phyloP scores from a whole-genome alignment of 371 early-diverging fungal species.

The Rhizopus sp. region DNA sequence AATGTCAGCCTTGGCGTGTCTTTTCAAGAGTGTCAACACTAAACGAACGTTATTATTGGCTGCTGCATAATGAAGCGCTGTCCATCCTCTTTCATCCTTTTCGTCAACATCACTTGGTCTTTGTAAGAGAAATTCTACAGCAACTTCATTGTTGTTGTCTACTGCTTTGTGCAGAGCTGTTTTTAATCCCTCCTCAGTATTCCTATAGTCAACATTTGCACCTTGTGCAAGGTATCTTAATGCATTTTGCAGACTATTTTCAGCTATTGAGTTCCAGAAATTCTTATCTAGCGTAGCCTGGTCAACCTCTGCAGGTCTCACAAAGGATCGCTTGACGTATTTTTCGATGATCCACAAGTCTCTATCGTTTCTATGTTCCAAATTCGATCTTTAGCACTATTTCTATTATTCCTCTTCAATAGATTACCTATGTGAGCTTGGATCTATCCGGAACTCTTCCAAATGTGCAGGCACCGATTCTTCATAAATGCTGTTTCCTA shows the following conservation, averaged over 20 bases:
- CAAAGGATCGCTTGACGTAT: conserved; percentile 71
- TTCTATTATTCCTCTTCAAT: background rate
- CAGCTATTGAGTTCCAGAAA: conserved; percentile 61
- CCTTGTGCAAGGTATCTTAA: conserved; percentile 69
- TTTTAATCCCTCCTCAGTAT: conserved; percentile 50
- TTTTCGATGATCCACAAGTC: conserved; percentile 75
- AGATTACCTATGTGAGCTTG: conserved; percentile 32
- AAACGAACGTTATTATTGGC: conserved; percentile 65
- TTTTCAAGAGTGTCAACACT: conserved; percentile 65
- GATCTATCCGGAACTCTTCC: conserved; percentile 36
- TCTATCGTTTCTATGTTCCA: conserved; percentile 51
- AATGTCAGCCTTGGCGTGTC: conserved; percentile 69
- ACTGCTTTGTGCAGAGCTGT: conserved; percentile 70
- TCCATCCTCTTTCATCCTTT: conserved; percentile 66
- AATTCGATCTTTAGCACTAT: background rate
- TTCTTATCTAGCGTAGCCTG: conserved; percentile 31
- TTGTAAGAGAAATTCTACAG: conserved; percentile 70
- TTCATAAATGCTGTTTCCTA: conserved; percentile 78
- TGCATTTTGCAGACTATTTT: conserved; percentile 59
- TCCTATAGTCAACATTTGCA: conserved; percentile 72
- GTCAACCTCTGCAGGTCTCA: conserved; percentile 30
- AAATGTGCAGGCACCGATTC: conserved; percentile 44
- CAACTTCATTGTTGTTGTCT: conserved; percentile 54
- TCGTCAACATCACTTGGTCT: conserved; percentile 70
- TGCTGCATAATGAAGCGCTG: conserved; percentile 80